Conservation (phyloP, 768 basidiomycete species). For the Auriscalpium vulgare region DNA sequence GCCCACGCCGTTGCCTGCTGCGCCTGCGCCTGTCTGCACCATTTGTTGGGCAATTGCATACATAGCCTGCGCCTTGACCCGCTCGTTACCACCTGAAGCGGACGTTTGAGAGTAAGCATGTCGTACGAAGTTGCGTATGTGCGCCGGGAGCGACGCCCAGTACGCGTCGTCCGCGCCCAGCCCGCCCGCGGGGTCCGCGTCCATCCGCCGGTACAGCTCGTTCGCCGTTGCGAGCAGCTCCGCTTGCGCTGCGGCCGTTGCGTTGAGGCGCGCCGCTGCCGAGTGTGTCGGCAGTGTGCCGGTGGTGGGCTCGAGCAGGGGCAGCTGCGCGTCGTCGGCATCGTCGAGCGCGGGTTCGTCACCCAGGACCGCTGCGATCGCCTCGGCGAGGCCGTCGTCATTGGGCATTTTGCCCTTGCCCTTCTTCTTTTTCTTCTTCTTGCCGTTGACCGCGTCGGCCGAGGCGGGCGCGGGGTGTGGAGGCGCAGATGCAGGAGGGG, state of each 20-base stretch:
- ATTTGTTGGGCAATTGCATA: constrained; percentile 64
- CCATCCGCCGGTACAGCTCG: constrained; percentile 41
- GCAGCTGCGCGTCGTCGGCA: neutral
- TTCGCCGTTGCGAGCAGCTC: constrained; percentile 41
- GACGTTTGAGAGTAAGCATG: constrained; percentile 23
- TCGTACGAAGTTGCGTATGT: constrained; percentile 63
- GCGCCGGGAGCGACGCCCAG: constrained; percentile 61
- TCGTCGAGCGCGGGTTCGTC: neutral
- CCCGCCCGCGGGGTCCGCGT: constrained; percentile 27
- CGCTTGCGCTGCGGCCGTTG: constrained; percentile 20
- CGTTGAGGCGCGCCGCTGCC: constrained; percentile 5
- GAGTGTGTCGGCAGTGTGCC: neutral
- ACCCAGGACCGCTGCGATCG: constrained; percentile 13
- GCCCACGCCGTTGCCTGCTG: constrained; percentile 22
- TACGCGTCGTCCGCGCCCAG: constrained; percentile 50
- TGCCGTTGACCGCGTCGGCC: neutral
- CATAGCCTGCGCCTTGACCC: constrained; percentile 51
- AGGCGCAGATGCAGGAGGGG: no score
- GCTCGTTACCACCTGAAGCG: constrained; percentile 25
- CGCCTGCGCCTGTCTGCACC: constrained; percentile 35
- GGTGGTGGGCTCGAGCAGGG: constrained; percentile 2
- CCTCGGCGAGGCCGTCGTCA: constrained; percentile 14
- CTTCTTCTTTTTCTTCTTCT: constrained; percentile 3
- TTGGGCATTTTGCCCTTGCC: constrained; percentile 8
- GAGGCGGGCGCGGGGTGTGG: no score